phyloP scores from a whole-genome alignment of 1,284 basidiomycete genomes.

The Pisolithus thermaeus region DNA sequence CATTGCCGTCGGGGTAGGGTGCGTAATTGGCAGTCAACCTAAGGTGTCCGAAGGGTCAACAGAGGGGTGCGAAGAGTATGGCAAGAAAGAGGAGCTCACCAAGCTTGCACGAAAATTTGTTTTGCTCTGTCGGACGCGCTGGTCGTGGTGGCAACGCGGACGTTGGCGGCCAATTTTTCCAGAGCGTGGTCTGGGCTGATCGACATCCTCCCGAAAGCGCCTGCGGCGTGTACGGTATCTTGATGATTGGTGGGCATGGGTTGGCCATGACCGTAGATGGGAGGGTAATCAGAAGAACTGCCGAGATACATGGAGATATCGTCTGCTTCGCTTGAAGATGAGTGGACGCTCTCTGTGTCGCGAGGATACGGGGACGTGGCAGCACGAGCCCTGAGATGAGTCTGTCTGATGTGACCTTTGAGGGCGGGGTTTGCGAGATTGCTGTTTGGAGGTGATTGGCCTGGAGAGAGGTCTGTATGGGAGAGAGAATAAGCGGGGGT shows the following conservation, averaged over 20 bases:
- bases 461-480: constrained; percentile 40
- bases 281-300: constrained; percentile 53
- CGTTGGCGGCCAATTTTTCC: constrained; percentile 81
- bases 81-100: constrained; percentile 41
- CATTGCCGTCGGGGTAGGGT: constrained; percentile 86
- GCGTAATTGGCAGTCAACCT: constrained; percentile 86
- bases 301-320: constrained; percentile 73
- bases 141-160: constrained; percentile 80
- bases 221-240: constrained; percentile 60
- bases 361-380: constrained; percentile 77
- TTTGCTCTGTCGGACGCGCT: constrained; percentile 84
- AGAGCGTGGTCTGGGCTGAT: constrained; percentile 69
- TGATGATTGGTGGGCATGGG: constrained; percentile 47
- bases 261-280: constrained; percentile 47
- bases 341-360: constrained; percentile 78
- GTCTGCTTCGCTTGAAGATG: constrained; percentile 79
- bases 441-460: constrained; percentile 65
- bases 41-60: constrained; percentile 16
- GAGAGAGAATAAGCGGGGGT: constrained; percentile 40
- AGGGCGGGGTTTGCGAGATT: constrained; percentile 64
- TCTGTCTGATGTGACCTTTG: constrained; percentile 65
- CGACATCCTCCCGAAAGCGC: constrained; percentile 68
- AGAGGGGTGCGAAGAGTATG: constrained; percentile 9
- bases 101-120: constrained; percentile 86
- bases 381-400: constrained; percentile 69